A percentile compares a stretch with the other conserved stretches of the same genome.
These are phyloP conservation scores for Penicillium sp. DNA, from an alignment of 2,329 filamentous ascomycete species.

Conservation along the genomic window DNA sequence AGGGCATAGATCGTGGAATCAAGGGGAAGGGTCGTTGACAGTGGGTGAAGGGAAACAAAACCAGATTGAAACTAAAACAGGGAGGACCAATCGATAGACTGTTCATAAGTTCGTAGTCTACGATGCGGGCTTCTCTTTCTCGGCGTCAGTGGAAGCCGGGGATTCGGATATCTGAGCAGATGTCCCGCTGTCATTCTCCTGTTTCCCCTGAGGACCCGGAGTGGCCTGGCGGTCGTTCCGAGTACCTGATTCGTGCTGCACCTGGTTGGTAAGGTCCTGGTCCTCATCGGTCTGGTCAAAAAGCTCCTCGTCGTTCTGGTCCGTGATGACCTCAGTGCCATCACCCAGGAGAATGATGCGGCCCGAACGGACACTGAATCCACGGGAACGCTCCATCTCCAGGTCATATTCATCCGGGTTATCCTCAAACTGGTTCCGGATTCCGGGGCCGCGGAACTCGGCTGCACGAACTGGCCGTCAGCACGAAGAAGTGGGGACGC, in stretches of 20 bases:
- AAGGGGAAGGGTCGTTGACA: constrained; percentile 14
- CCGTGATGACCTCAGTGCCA: constrained; percentile 86
- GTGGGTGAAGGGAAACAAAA: constrained; percentile 14
- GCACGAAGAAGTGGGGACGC: constrained; percentile 38
- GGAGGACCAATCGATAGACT: constrained; percentile 12
- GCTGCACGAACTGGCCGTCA: constrained; percentile 55
- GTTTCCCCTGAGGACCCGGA: constrained; percentile 47
- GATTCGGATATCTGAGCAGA: constrained; percentile 36
- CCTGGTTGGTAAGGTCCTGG: constrained; percentile 80
- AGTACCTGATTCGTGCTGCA: constrained; percentile 53
- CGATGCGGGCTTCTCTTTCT: constrained; percentile 33
- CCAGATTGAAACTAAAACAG: constrained; percentile 16
- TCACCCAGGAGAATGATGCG: constrained; percentile 94
- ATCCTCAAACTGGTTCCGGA: constrained; percentile 79
- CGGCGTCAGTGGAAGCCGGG: constrained; percentile 37
- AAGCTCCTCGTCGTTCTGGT: constrained; percentile 87
- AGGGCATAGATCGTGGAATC: constrained; percentile 19
- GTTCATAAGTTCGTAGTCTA: constrained; percentile 22
- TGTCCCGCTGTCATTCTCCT: constrained; percentile 16
- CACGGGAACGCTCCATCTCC: constrained; percentile 55
- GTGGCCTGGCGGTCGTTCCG: constrained; percentile 51
- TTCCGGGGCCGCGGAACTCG: constrained; percentile 78
- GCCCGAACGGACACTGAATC: constrained; percentile 71
- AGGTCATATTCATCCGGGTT: constrained; percentile 60
- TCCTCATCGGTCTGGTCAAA: constrained; percentile 88